These are phyloP conservation scores for Eucalyptus pumila DNA, from an alignment of 345 rosid species.

Conservation along the genomic window DNA sequence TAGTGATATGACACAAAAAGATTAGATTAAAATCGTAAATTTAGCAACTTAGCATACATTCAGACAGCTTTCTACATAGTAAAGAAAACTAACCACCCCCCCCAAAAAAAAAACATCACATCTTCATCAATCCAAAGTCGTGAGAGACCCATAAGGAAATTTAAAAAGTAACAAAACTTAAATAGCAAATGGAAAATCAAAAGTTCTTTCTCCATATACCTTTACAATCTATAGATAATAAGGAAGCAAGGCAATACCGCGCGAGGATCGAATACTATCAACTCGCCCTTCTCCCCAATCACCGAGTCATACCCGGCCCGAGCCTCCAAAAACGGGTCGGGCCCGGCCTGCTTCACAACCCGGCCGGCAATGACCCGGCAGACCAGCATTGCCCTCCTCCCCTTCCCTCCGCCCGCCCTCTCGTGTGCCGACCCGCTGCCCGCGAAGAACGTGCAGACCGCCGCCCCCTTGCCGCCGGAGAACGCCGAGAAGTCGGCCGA, in stretches of 20 bases:
- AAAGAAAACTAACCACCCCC: neutral
- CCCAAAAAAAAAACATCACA: neutral
- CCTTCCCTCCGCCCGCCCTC: constrained; percentile 72
- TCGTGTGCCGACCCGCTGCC: constrained; percentile 82
- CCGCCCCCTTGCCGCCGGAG: constrained; percentile 33
- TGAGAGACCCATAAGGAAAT: neutral
- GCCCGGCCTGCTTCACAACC: constrained; percentile 34
- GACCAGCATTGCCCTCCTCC: constrained; percentile 88
- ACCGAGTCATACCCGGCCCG: constrained; percentile 75
- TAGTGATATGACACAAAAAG: neutral
- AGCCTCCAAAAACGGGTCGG: constrained; percentile 27
- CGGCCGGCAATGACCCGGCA: constrained; percentile 92
- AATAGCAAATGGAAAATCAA: neutral
- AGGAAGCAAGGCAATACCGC: constrained; percentile 96
- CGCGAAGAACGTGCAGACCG: constrained; percentile 45
- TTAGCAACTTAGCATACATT: neutral
- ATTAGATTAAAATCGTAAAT: neutral
- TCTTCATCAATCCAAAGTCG: neutral
- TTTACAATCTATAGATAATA: constrained; percentile 81
- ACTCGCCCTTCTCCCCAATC: constrained; percentile 73
- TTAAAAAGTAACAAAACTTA: neutral
- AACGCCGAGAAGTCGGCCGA: neutral
- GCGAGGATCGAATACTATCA: constrained; percentile 73
- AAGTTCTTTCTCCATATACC: neutral
- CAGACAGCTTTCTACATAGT: neutral